Evolutionary conservation across 441 rosid genomes (phyloP).

Genomic region (Bruguiera hainesii): DNA sequence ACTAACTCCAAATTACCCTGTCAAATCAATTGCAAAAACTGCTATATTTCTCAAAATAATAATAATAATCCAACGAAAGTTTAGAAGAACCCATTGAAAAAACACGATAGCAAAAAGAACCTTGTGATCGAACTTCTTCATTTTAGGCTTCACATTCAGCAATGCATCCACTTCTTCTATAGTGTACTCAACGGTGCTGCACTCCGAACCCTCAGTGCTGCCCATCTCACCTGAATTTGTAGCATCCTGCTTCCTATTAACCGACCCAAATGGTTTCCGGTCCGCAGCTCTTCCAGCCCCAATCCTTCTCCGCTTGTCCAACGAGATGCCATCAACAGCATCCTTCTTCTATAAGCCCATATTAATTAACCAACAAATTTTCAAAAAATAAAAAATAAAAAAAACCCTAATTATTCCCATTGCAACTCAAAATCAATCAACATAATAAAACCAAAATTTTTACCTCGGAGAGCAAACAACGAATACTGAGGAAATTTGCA

Average conservation of each 20-base stretch:
- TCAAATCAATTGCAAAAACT: background rate
- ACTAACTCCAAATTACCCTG: conserved; percentile 70
- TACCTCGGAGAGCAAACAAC: background rate
- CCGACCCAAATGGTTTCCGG: conserved; percentile 44
- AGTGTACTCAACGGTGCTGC: conserved; percentile 44
- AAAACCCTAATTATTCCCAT: background rate
- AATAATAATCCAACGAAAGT: background rate
- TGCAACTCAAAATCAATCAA: background rate
- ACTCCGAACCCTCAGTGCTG: conserved; percentile 42
- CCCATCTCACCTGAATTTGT: conserved; percentile 37
- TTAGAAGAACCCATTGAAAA: background rate
- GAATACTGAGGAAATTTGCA: too few species aligned
- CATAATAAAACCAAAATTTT: background rate
- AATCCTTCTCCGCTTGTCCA: conserved; percentile 66
- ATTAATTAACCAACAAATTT: background rate
- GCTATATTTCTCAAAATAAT: background rate
- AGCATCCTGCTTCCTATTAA: conserved; percentile 51
- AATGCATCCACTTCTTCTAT: conserved; percentile 77
- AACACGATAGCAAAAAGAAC: conserved; percentile 23
- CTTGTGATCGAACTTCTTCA: conserved; percentile 78
- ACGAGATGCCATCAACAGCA: conserved; percentile 38
- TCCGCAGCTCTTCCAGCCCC: conserved; percentile 43
- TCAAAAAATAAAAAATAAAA: background rate
- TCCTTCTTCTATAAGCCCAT: conserved; percentile 54
- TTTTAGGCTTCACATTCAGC: conserved; percentile 67